Base-by-base conservation (phyloP, 2,329 filamentous ascomycete genomes). In the Talaromyces verruculosus region DNA sequence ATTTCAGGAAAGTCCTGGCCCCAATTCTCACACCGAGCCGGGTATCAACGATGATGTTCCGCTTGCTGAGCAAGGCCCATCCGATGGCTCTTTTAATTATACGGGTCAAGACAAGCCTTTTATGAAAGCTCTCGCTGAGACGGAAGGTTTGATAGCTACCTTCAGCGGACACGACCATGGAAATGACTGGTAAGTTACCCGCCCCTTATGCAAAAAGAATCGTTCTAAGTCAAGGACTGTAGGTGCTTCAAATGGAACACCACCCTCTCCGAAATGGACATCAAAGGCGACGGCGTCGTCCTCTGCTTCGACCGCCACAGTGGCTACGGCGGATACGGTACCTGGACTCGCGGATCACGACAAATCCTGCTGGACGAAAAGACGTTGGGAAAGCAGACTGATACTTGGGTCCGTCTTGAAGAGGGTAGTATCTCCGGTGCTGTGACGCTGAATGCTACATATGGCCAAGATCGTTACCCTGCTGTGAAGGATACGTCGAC, bases 91-190 rank as follows among this genome's bases (percentile, higher is more conserved):
- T 0, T 53, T 65, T 5, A 67, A 68, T 10, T 83, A 83, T 37
- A 72, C 72, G 1, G 79, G 78, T 4, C 77, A 88, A 63, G 88
- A 91, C 65, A 74, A 80, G 0, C 80, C 82, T 0, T 91, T 92
- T 68, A 89, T 91, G 87, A 72, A 83, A 65, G 87, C 87, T 0
- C 71, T 91, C 2, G 77, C 84, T 0, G 76, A 81, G 0, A 87
- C 84, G 0, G 70, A 79, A 0, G 86, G 87, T 0, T 69, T 90
- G 15, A 82, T 87, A 53, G 86, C 79, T 0, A 71, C 89, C 5
- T 89, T 90, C 74, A 83, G 82, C 4, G 89, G 88, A 0, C 89
- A 92, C 68, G 88, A 91, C 69, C 89, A 91, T 67, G 85, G 85
- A 0, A 80, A 86, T 67, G 83, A 84, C 1, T 88, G 86, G 85